Percentiles rank a stretch among this genome's conserved stretches.
Conservation (phyloP, 345 rosid species). For the Nasturtium officinale region DNA sequence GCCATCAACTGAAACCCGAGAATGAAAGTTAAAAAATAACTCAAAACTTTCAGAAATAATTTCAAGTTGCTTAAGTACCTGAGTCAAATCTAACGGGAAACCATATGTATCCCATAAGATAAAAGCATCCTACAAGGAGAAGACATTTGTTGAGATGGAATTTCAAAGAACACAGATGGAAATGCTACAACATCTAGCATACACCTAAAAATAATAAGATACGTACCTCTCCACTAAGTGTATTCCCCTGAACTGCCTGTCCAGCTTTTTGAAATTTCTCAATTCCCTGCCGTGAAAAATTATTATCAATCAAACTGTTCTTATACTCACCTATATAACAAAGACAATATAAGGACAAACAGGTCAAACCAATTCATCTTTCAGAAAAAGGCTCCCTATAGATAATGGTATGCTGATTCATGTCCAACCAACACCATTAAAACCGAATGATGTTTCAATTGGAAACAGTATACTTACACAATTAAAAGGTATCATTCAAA, state of each 20-base stretch:
- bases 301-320: slow-evolving; percentile 25
- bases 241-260: slow-evolving; percentile 74
- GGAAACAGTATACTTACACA: not conserved
- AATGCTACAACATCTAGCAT: not conserved
- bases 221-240: slow-evolving; percentile 77
- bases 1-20: slow-evolving; percentile 75
- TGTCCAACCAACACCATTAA: slow-evolving; percentile 14
- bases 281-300: slow-evolving; percentile 65
- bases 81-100: slow-evolving; percentile 93
- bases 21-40: slow-evolving; percentile 21
- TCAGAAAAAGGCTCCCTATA: slow-evolving; percentile 2
- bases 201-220: slow-evolving; percentile 6
- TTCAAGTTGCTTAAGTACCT: slow-evolving; percentile 52
- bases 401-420: slow-evolving; percentile 11
- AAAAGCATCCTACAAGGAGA: slow-evolving; percentile 82
- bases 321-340: slow-evolving; percentile 19
- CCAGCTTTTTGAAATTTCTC: slow-evolving; percentile 92
- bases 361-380: slow-evolving; percentile 16
- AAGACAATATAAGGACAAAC: not conserved
- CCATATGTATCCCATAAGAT: slow-evolving; percentile 97
- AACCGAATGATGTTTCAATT: not conserved
- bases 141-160: slow-evolving; percentile 12
- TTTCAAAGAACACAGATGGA: not conserved
- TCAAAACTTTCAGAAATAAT: slow-evolving; percentile 10
- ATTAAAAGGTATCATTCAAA: not conserved